Conservation (phyloP, 306 rosid genomes). For the Glycyrrhiza uralensis region DNA sequence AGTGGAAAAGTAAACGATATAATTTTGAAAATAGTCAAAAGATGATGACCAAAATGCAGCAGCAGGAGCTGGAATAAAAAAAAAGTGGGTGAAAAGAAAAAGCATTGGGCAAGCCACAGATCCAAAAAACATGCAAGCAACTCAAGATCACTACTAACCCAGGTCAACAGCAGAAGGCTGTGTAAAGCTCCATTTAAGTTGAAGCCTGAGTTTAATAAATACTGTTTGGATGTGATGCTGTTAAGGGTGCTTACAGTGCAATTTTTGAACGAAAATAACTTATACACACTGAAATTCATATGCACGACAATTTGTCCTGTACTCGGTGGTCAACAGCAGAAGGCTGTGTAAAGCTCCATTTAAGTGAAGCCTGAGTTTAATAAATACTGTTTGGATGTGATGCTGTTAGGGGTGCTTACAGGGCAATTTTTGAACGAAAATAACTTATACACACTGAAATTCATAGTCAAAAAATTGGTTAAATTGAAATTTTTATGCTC, state of each 20-base stretch:
- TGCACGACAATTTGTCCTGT: too few species aligned
- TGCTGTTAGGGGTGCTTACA: neutral
- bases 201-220: neutral
- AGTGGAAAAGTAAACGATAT: neutral
- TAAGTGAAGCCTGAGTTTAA: neutral
- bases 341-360: neutral
- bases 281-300: neutral
- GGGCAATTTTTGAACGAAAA: neutral
- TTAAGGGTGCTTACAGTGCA: neutral
- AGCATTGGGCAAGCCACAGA: conserved; percentile 4
- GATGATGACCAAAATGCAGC: neutral
- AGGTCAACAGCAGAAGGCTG: neutral
- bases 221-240: neutral
- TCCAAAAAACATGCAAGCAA: neutral
- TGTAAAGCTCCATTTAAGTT: neutral
- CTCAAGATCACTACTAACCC: neutral
- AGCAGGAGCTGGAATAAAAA: neutral
- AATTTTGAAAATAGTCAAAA: neutral
- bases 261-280: neutral
- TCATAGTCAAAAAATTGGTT: neutral
- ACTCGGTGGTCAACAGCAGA: too few species aligned
- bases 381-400: neutral
- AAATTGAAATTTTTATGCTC: neutral
- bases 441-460: neutral
- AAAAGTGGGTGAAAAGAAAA: neutral